Evolutionary conservation across 2,329 filamentous ascomycete species (phyloP).

Genomic region (Eutypella sp.): DNA sequence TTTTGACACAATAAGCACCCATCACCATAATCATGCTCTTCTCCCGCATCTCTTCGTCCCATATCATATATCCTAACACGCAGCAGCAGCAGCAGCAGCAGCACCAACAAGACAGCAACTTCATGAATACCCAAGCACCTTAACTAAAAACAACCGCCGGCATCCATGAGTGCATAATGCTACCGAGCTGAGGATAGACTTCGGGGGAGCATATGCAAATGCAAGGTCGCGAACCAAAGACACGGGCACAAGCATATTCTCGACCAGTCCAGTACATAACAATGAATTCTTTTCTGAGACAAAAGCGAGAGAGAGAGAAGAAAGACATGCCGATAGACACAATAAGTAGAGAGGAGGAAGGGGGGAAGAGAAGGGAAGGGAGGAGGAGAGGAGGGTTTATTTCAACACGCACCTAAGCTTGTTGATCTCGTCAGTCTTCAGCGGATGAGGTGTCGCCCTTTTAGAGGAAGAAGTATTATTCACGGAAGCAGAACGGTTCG

Average conservation of each 20-base stretch:
- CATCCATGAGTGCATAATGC: no score
- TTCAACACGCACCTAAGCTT: constrained; percentile 38
- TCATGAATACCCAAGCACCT: not conserved
- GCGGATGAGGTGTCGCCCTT: constrained; percentile 36
- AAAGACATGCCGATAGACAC: no score
- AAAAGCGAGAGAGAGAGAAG: not conserved
- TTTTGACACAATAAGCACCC: no score
- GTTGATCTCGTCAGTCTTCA: constrained; percentile 52
- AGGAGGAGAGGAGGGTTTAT: no score
- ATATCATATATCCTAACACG: not conserved
- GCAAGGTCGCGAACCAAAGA: not conserved
- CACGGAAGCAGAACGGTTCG: constrained; percentile 27
- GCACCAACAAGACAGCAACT: not conserved
- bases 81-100: no score
- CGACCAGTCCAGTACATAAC: not conserved
- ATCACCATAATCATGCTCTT: no score
- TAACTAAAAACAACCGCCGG: not conserved
- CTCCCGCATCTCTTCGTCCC: no score
- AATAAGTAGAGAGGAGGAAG: not conserved
- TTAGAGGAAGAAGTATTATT: constrained; percentile 24
- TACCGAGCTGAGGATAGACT: no score
- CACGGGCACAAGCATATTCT: not conserved
- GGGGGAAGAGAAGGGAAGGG: not conserved
- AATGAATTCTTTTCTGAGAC: not conserved
- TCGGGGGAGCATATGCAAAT: not conserved